Evolutionary conservation across 129 eudicot genomes (phyloP).

Genomic region (Artemisia tridentata): DNA sequence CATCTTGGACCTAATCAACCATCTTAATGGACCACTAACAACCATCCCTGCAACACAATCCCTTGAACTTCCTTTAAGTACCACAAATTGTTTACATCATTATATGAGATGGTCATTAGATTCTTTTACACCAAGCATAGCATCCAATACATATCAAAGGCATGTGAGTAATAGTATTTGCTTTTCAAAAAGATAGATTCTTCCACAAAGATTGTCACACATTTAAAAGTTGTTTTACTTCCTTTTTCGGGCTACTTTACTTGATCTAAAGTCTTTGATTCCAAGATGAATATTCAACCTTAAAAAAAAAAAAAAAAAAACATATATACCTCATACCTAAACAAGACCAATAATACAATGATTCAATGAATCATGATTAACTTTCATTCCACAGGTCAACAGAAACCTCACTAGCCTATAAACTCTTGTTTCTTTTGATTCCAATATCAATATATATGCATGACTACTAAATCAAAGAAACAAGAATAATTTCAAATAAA

Average conservation of each 20-base stretch:
- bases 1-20: conserved; percentile 22
- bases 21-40: conserved; percentile 17
- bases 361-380: conserved; percentile 16
- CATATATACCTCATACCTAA: neutral
- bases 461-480: neutral
- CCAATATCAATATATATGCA: conserved; percentile 6
- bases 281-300: conserved; percentile 12
- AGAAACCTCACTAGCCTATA: conserved; percentile 15
- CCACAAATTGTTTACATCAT: conserved; percentile 3
- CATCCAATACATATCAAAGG: too few relatives aligned
- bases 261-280: conserved; percentile 20
- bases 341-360: conserved; percentile 9
- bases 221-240: neutral
- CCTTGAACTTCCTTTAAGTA: conserved; percentile 13
- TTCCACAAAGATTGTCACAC: too few relatives aligned
- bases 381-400: conserved; percentile 21
- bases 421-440: conserved; percentile 12
- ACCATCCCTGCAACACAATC: conserved; percentile 6
- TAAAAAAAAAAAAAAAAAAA: neutral
- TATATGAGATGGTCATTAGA: conserved; percentile 5
- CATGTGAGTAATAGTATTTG: too few relatives aligned
- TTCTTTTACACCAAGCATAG: neutral
- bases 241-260: neutral
- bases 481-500: neutral
- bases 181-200: too few relatives aligned